Conservation (phyloP, 352 stramenopile genomes). For the Achlya hypogyna region DNA sequence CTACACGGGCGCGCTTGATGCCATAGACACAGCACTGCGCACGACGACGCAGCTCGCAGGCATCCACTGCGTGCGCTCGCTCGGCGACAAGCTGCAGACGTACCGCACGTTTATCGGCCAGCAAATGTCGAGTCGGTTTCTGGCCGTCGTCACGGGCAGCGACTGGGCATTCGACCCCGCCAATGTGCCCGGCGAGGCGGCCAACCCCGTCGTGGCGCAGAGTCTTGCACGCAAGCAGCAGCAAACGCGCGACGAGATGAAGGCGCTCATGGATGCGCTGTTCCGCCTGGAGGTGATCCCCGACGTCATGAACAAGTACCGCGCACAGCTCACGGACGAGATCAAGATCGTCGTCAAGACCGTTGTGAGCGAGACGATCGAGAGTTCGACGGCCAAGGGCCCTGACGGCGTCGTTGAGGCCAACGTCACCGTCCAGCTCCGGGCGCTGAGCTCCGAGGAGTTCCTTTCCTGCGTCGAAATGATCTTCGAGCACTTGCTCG, state of each 20-base stretch:
- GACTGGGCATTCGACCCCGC: conserved; percentile 68
- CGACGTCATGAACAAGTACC: conserved; percentile 64
- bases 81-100: conserved; percentile 66
- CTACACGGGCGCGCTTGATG: conserved; percentile 63
- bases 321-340: conserved; percentile 75
- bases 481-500: conserved; percentile 83
- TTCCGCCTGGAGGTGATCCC: conserved; percentile 65
- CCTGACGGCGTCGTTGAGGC: conserved; percentile 31
- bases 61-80: conserved; percentile 60
- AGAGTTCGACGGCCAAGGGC: conserved; percentile 29
- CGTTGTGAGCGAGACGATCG: conserved; percentile 82
- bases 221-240: conserved; percentile 22
- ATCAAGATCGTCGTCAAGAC: conserved; percentile 83
- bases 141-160: conserved; percentile 63
- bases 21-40: conserved; percentile 63
- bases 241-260: conserved; percentile 38
- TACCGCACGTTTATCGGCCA: conserved; percentile 61
- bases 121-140: conserved; percentile 75
- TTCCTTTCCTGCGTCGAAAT: conserved; percentile 84
- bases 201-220: conserved; percentile 19
- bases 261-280: conserved; percentile 51
- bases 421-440: conserved; percentile 77
- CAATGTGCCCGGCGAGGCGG: neutral
- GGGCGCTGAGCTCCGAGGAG: conserved; percentile 69
- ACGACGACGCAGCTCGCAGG: conserved; percentile 66